These are phyloP conservation scores for Sordariomycetes sp. DNA, from an alignment of 2,329 filamentous ascomycete species.

Conservation along the genomic window DNA sequence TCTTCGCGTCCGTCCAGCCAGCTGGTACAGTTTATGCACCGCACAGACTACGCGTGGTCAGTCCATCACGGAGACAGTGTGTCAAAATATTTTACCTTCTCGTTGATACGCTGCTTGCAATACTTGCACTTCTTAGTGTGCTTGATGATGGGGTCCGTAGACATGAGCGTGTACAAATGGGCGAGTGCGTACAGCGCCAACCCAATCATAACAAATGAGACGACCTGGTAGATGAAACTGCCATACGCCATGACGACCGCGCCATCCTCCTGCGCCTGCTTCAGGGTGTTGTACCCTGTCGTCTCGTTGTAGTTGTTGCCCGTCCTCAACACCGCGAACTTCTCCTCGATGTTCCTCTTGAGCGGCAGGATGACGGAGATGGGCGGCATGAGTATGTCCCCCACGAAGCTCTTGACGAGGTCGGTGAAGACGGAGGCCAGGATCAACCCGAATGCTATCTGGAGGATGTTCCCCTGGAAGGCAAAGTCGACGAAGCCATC, in stretches of 20 bases:
- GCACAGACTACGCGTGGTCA: slow-evolving; percentile 20
- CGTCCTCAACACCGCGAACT: slow-evolving; percentile 56
- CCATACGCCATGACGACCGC: slow-evolving; percentile 66
- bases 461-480: slow-evolving; percentile 64
- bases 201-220: slow-evolving; percentile 59
- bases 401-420: slow-evolving; percentile 63
- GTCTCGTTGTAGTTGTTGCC: slow-evolving; percentile 44
- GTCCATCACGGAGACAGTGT: neutral
- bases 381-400: slow-evolving; percentile 60
- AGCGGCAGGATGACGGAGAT: slow-evolving; percentile 61
- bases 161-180: slow-evolving; percentile 49
- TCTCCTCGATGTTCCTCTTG: slow-evolving; percentile 63
- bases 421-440: slow-evolving; percentile 63
- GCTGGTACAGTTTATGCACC: slow-evolving; percentile 40
- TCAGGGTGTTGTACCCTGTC: slow-evolving; percentile 59
- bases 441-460: slow-evolving; percentile 68
- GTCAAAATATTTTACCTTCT: slow-evolving; percentile 39
- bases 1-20: slow-evolving; percentile 44
- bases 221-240: slow-evolving; percentile 53
- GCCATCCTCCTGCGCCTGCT: slow-evolving; percentile 60
- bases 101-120: slow-evolving; percentile 53
- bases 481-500: slow-evolving; percentile 64
- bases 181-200: slow-evolving; percentile 57
- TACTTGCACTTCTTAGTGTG: slow-evolving; percentile 60
- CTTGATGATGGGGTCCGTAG: slow-evolving; percentile 62